Base-by-base conservation (phyloP, 208 protist species). In the Crithidia fasciculata region DNA sequence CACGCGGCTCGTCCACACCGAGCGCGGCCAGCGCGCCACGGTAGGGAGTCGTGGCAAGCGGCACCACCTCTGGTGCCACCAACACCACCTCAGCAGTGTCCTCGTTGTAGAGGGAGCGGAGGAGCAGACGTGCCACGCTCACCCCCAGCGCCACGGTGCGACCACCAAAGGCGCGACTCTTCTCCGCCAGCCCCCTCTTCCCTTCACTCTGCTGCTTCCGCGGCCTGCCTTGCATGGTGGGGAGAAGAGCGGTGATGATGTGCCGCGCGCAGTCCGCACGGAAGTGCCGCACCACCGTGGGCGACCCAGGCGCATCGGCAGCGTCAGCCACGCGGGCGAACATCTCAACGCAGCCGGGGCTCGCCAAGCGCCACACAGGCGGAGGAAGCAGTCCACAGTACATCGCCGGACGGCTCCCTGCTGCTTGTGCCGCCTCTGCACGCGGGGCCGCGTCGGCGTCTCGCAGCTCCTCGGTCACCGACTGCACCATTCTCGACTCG, bases 41-140 rank as follows among this genome's bases (percentile, higher is more conserved):
- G 55, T 74, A 80, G 15, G 68, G 62, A n/a, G 43, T 47, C 0
- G 62, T 74, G 15, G 49, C 60, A n/a, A 53, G 8, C 8, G 74
- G 55, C 39, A 69, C 16, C 3, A 66, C 52, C 53, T 80, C 74
- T 6, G 74, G 68, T 5, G 74, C 74, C 6, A 80, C 56, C 12
- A 73, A 45, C n/a, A 80, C 74, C n/a, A 74, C 28, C 49, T 80
- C 74, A 0, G 68, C 74, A 8, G 72, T 16, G 40, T 80, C 74
- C 19, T 57, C 56, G 37, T 66, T 57, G 28, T 36, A n/a, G 10
- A n/a, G 52, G 19, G 53, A 70, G 44, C 74, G 74, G 12, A 80
- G 53, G 0, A 74, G 55, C 39, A 80, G 47, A 47, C 68, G 74
- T 10, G 69, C 74, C 15, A 80, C 61, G 40, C 68, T 63, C 39